phyloP scores from a whole-genome alignment of 139 green algal species.

The Micractinium sp. region DNA sequence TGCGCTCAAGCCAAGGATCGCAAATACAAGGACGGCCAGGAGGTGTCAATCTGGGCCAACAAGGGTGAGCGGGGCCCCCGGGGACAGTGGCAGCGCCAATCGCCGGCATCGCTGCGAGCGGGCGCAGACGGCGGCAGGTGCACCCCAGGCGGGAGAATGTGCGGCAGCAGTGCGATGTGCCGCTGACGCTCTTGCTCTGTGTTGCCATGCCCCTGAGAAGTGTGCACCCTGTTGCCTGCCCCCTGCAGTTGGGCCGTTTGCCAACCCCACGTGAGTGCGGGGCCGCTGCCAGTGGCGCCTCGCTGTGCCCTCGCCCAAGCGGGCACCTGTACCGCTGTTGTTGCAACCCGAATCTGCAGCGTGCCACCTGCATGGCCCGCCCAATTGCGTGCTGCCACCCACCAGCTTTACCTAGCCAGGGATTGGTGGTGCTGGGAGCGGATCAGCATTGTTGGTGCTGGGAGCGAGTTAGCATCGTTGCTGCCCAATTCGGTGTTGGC shows the following conservation, averaged over 20 bases:
- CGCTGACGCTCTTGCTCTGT: too few relatives aligned
- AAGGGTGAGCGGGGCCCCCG: slow-evolving; percentile 54
- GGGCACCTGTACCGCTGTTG: neutral
- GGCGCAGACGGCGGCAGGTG: too few relatives aligned
- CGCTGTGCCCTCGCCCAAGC: too few relatives aligned
- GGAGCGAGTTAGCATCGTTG: too few relatives aligned
- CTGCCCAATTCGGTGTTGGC: neutral
- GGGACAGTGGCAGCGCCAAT: neutral
- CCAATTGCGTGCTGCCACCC: neutral
- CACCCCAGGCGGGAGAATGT: too few relatives aligned
- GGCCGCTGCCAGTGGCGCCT: too few relatives aligned
- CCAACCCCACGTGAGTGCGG: slow-evolving; percentile 37
- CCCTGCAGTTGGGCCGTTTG: slow-evolving; percentile 29
- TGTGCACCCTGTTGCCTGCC: neutral
- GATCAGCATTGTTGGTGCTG: too few relatives aligned
- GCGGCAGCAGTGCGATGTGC: too few relatives aligned
- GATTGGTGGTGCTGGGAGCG: too few relatives aligned
- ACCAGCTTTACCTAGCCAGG: neutral
- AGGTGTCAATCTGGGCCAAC: slow-evolving; percentile 70
- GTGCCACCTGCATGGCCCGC: neutral
- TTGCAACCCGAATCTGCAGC: neutral
- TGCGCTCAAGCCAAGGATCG: slow-evolving; percentile 40
- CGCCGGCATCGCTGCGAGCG: too few relatives aligned
- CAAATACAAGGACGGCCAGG: slow-evolving; percentile 74
- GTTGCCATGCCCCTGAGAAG: too few relatives aligned